Evolutionary conservation across 2,329 filamentous ascomycete species (phyloP), one percentile per base, ranked within the genome.

Genomic region (Bertia moriformis): DNA sequence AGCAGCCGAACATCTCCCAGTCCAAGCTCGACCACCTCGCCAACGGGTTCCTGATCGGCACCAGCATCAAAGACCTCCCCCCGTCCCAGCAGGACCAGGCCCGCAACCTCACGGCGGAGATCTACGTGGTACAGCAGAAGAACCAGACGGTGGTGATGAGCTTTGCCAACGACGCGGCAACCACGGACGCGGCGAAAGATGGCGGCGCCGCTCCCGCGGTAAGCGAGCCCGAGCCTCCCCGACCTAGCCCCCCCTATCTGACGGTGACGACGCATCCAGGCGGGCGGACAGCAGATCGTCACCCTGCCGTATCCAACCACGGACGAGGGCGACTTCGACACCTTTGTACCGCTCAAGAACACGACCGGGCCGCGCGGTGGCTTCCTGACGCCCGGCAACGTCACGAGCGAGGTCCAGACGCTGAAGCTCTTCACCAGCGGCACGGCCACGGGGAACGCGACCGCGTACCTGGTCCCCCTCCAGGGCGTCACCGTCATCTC

Each of bases 111-210:
- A 88, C 83, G 2, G 66, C 71, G 4, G 71, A 70, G 38, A 85
- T 88, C 39, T 86, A 78, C 48, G 69, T 87, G n/a, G 68, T 88
- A 3, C 82, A 86, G 53, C 81, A 87, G 56, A 62, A 57, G 30
- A 58, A 81, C 46, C 60, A 69, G 33, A 73, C 73, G 45, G 76
- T 85, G 15, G 68, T 71, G 1, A 69, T 85, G 46, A 61, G 73
- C 44, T 68, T 86, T 42, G 53, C 57, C 19, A 58, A 60, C 35
- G 52, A 65, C 18, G 62, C 62, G 4, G 45, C 51, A 4, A 54
- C 61, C 13, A 63, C 70, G 40, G 71, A 77, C 1, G 65, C 74
- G 12, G 62, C 66, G 2, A 67, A 61, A 42, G 69, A 73, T 35
- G 77, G 73, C 22, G 63, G 67, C 2, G 40, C 61, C 43, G 61